phyloP scores from a whole-genome alignment of 345 rosid species.

The Syzygium oleosum region DNA sequence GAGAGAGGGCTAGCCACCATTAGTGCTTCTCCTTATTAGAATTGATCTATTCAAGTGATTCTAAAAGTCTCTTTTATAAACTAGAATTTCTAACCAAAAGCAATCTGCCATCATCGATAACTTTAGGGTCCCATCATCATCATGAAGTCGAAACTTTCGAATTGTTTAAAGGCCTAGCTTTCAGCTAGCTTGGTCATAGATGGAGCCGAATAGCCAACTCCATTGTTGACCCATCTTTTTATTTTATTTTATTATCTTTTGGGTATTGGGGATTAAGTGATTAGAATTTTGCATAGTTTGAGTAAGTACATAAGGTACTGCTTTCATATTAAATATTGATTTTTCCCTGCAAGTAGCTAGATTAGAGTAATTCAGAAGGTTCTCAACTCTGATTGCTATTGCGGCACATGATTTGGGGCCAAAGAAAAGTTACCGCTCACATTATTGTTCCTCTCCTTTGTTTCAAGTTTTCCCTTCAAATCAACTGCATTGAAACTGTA shows the following conservation, averaged over 20 bases:
- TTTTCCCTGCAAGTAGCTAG: not conserved
- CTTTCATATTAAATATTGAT: not conserved
- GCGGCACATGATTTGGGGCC: not conserved
- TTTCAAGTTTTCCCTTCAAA: not conserved
- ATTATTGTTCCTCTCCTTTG: not conserved
- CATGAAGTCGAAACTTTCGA: not conserved
- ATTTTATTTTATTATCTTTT: not conserved
- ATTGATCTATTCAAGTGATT: not conserved
- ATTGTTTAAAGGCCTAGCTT: not conserved
- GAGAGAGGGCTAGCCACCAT: not conserved
- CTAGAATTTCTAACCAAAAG: constrained; percentile 2
- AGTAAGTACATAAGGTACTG: not conserved
- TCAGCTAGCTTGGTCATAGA: not conserved
- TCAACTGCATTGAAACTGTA: not conserved
- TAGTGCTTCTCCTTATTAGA: not conserved
- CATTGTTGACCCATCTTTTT: not conserved
- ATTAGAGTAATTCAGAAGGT: not conserved
- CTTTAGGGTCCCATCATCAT: constrained; percentile 10
- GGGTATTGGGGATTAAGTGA: not conserved
- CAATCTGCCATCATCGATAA: constrained; percentile 4
- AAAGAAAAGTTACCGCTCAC: not conserved
- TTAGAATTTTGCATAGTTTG: not conserved
- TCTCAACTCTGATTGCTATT: not conserved
- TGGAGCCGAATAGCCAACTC: not conserved
- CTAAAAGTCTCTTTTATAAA: not conserved